Evolutionary conservation across 164 flowering plant genomes (phyloP).

Genomic region (Nymphaea thermarum): DNA sequence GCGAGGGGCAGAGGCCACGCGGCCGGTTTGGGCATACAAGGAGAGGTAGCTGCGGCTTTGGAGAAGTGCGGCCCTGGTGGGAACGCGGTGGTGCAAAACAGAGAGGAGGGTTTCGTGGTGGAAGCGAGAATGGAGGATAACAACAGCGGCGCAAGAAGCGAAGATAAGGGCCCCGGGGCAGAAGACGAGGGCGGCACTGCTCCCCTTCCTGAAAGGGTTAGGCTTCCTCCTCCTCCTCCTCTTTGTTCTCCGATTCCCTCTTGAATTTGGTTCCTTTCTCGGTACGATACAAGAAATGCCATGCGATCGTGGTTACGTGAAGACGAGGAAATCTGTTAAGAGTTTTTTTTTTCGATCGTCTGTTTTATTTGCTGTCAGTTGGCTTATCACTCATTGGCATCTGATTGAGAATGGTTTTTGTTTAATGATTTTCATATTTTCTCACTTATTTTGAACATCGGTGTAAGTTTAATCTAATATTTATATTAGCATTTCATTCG

Average conservation of each 20-base stretch:
- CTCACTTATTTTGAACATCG: no score
- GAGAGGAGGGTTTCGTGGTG: slow-evolving; percentile 10
- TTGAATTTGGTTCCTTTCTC: background rate
- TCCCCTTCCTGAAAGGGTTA: slow-evolving; percentile 79
- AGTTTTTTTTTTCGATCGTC: no score
- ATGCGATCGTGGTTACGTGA: no score
- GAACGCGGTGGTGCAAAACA: slow-evolving; percentile 7
- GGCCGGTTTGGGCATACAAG: background rate
- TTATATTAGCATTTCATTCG: no score
- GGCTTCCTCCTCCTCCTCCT: slow-evolving; percentile 4
- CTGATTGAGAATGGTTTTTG: no score
- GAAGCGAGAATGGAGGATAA: slow-evolving; percentile 45
- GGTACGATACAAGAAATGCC: no score
- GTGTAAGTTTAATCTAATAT: no score
- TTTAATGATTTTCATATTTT: no score
- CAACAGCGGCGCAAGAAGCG: slow-evolving; percentile 50
- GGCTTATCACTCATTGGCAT: no score
- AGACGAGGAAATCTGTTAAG: no score
- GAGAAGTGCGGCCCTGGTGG: slow-evolving; percentile 3
- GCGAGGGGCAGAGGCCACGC: slow-evolving; percentile 11
- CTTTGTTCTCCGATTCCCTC: background rate
- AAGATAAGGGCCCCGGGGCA: slow-evolving; percentile 35
- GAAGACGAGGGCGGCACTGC: slow-evolving; percentile 73
- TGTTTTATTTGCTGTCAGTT: no score
- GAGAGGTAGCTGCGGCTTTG: slow-evolving; percentile 3